These are phyloP conservation scores for Picochlorum sp. DNA, from an alignment of 139 green algal species.

Conservation along the genomic window DNA sequence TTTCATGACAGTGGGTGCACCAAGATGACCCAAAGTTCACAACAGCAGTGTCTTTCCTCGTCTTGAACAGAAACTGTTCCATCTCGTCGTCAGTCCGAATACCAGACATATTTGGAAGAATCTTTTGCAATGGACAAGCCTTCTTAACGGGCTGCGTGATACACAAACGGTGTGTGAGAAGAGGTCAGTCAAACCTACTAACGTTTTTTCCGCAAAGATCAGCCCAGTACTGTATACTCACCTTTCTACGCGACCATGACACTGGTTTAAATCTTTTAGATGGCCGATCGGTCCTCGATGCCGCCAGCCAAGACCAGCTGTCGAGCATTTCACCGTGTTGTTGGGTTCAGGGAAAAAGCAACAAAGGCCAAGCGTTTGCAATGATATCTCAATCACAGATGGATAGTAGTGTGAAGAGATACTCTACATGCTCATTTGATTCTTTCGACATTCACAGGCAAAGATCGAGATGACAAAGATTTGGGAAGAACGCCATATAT, in stretches of 20 bases:
- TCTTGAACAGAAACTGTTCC: conserved; percentile 9
- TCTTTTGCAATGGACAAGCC: conserved; percentile 9
- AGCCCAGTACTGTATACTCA: not conserved
- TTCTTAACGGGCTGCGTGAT: conserved; percentile 21
- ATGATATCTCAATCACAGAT: too few relatives aligned
- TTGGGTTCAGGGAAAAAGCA: too few relatives aligned
- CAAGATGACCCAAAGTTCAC: conserved; percentile 42
- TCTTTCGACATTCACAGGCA: too few relatives aligned
- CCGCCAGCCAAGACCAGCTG: conserved; percentile 10
- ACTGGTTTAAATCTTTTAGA: conserved; percentile 6
- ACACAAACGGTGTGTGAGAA: not conserved
- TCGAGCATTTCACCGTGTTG: not conserved
- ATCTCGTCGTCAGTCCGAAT: conserved; percentile 26
- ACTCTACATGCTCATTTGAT: too few relatives aligned
- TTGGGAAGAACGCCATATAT: too few relatives aligned
- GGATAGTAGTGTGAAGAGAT: too few relatives aligned
- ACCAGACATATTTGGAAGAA: conserved; percentile 25
- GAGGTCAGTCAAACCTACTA: too few relatives aligned
- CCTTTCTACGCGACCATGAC: not conserved
- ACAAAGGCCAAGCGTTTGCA: too few relatives aligned
- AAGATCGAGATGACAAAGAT: too few relatives aligned
- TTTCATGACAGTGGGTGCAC: conserved; percentile 34
- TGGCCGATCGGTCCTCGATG: conserved; percentile 3
- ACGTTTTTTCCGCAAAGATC: too few relatives aligned
- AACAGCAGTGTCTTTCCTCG: conserved; percentile 16